Base-by-base conservation (phyloP, 1,284 basidiomycete species). In the Cutaneotrichosporon dermatis region DNA sequence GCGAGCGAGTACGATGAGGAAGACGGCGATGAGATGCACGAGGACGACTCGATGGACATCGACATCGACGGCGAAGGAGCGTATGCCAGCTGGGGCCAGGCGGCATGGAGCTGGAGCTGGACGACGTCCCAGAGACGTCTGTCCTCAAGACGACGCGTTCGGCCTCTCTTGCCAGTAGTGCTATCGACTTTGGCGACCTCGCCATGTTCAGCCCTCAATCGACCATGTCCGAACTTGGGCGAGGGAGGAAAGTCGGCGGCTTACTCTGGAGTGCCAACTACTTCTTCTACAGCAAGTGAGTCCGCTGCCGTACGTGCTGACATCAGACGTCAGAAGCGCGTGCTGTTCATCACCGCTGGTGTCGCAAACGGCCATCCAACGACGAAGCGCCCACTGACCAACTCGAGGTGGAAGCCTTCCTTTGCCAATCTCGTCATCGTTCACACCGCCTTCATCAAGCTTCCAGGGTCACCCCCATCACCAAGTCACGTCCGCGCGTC, bases 221-320 rank as follows among this genome's bases (percentile, higher is more conserved):
- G 16, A 57, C 57, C 0, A 43, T 59, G 2, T 57, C 56, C 16
- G 61, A 60, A 33, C 83, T 84, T 11, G 82, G 79, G 15, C 76
- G 78, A 59, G 77, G 83, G 54, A 84, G 85, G 56, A 66, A 66
- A 41, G 65, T 66, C 12, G 92, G 92, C n/a, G 89, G 92, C 4
- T 81, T 98, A 59, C 82, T 98, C 6, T 98, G 94, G 95, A 92
- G 90, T 40, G 93, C 91, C 12, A 92, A 97, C 75, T 96, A 92
- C 85, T 97, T 99, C 81, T 96, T 99, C 82, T 83, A 94, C 74
- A 96, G 94, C 81, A 85, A 88, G 73, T 95, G 92, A 70, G 78
- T 79, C 0, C 4, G 12, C 34, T 13, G 6, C 11, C 12, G 4
- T 1, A 46, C 33, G 1, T 11, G 34, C 54, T 44, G 35, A 50